Conservation (phyloP, 2,329 filamentous ascomycete genomes). For the Pseudophaeomoniella oleicola region DNA sequence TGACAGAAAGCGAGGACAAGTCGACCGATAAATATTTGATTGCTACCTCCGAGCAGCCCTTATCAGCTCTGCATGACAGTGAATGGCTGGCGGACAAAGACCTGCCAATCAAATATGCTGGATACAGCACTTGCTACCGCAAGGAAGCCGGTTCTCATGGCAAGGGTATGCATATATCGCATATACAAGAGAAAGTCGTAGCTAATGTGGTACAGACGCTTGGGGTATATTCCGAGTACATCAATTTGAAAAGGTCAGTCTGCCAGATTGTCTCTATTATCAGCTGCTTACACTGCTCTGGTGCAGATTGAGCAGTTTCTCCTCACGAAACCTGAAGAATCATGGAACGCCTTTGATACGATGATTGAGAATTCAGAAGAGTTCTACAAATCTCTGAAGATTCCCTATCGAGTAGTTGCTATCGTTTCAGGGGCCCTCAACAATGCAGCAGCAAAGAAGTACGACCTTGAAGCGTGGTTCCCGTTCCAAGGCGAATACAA, state of each 20-base stretch:
- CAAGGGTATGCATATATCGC: constrained; percentile 26
- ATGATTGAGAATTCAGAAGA: constrained; percentile 89
- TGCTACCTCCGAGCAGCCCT: constrained; percentile 85
- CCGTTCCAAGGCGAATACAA: constrained; percentile 96
- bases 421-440: constrained; percentile 96
- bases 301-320: constrained; percentile 60
- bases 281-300: no score
- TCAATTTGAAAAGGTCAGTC: constrained; percentile 75
- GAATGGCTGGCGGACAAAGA: constrained; percentile 82
- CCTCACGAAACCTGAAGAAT: constrained; percentile 72
- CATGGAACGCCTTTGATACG: constrained; percentile 82
- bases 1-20: constrained; percentile 67
- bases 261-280: constrained; percentile 2
- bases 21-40: constrained; percentile 74
- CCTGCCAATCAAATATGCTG: constrained; percentile 81
- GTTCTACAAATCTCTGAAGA: constrained; percentile 78
- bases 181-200: background rate
- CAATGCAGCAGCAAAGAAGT: constrained; percentile 82
- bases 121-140: constrained; percentile 89
- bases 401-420: constrained; percentile 82
- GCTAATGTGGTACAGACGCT: constrained; percentile 51
- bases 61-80: constrained; percentile 81
- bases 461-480: constrained; percentile 92
- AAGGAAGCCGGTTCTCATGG: constrained; percentile 88
- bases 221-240: constrained; percentile 98